Percentiles rank a stretch among this genome's conserved stretches.
Conservation (phyloP, 176 grass and related monocot species). For the Phoenix dactylifera region DNA sequence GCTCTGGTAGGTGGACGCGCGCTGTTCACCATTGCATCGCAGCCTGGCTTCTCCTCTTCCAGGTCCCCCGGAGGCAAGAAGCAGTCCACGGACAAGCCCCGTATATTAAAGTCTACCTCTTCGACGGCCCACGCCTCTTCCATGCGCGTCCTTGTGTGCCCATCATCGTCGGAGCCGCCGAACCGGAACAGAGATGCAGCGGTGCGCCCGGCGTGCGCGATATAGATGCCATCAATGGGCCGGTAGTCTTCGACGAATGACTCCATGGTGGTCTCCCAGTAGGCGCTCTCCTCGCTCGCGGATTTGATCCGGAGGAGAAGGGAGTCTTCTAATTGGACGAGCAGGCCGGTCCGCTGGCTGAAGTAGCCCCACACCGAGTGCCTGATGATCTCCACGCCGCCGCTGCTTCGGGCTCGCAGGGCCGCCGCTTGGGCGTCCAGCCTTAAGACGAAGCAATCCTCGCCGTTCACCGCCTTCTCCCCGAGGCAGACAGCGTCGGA, state of each 20-base stretch:
- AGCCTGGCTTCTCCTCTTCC: constrained; percentile 42
- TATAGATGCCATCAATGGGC: constrained; percentile 81
- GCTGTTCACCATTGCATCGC: constrained; percentile 18
- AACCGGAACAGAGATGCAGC: constrained; percentile 63
- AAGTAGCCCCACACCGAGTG: constrained; percentile 97
- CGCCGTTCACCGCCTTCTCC: constrained; percentile 52
- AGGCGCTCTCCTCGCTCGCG: constrained; percentile 38
- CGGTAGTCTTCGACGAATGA: constrained; percentile 69
- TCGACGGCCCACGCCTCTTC: constrained; percentile 86
- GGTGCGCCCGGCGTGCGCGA: constrained; percentile 71
- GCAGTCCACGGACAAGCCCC: constrained; percentile 76
- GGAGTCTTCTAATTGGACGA: constrained; percentile 91
- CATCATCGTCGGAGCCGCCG: constrained; percentile 53
- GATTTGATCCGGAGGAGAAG: constrained; percentile 86
- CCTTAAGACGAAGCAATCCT: constrained; percentile 94
- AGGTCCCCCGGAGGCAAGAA: constrained; percentile 91
- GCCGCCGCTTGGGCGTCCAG: constrained; percentile 72
- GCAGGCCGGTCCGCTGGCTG: constrained; percentile 88
- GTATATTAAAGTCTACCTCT: constrained; percentile 92
- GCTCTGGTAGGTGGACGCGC: constrained; percentile 35
- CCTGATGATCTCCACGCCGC: constrained; percentile 83
- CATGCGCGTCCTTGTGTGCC: constrained; percentile 69
- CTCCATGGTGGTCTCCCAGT: constrained; percentile 99
- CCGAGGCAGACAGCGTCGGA: constrained; percentile 71
- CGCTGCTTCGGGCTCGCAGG: constrained; percentile 71